phyloP scores from a whole-genome alignment of 2,329 filamentous ascomycete genomes.

The Coleophoma eucalyptorum region DNA sequence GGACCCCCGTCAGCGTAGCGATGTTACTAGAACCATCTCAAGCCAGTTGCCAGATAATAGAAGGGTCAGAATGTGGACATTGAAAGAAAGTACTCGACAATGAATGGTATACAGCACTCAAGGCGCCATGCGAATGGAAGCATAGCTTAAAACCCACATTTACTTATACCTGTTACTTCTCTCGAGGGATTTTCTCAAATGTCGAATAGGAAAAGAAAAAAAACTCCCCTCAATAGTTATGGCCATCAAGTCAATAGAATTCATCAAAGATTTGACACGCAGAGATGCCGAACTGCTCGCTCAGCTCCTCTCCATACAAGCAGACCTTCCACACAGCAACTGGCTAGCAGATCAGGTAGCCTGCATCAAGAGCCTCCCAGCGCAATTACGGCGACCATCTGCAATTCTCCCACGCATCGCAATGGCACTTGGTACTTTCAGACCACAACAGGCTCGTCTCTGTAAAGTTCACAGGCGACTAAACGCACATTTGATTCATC shows the following conservation, averaged over 20 bases:
- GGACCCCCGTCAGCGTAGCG: too few species aligned
- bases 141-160: too few species aligned
- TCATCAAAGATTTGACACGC: background rate
- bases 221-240: too few species aligned
- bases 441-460: slow-evolving; percentile 24
- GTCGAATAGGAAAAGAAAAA: background rate
- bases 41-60: too few species aligned
- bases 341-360: background rate
- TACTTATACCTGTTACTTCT: too few species aligned
- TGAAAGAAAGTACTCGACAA: too few species aligned
- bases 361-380: slow-evolving; percentile 8
- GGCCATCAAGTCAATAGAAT: background rate
- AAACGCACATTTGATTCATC: slow-evolving; percentile 38
- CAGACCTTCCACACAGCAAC: background rate
- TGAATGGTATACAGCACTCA: too few species aligned
- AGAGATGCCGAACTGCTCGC: background rate
- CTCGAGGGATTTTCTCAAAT: too few species aligned
- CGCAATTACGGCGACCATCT: slow-evolving; percentile 7
- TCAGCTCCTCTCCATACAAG: background rate
- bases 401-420: slow-evolving; percentile 8
- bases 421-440: background rate
- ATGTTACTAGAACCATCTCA: too few species aligned
- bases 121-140: too few species aligned
- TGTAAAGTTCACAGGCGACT: slow-evolving; percentile 37
- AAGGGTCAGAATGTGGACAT: too few species aligned